phyloP scores from a whole-genome alignment of 164 flowering plant genomes.

The Chimonanthus praecox region DNA sequence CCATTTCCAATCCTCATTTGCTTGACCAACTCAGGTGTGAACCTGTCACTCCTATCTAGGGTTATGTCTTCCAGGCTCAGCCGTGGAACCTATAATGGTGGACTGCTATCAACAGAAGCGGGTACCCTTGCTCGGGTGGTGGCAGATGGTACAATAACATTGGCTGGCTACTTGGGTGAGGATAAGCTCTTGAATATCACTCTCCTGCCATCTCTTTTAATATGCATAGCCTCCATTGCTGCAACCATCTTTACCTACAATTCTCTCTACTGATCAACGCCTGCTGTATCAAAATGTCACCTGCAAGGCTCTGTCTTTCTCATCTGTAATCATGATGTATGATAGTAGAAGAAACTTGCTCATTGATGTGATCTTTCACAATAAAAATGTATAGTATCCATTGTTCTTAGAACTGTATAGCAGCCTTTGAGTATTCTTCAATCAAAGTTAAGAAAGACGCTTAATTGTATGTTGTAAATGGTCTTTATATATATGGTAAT shows the following conservation, averaged over 20 bases:
- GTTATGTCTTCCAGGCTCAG: conserved; percentile 91
- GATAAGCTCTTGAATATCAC: conserved; percentile 64
- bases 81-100: conserved; percentile 89
- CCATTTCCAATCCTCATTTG: background rate
- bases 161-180: conserved; percentile 70
- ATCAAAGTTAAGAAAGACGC: too few relatives aligned
- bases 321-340: too few relatives aligned
- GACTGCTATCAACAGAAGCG: conserved; percentile 89
- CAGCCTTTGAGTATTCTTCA: too few relatives aligned
- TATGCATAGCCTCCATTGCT: conserved; percentile 49
- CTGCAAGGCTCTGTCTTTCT: too few relatives aligned
- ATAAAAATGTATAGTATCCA: too few relatives aligned
- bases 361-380: too few relatives aligned
- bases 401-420: too few relatives aligned
- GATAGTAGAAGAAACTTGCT: too few relatives aligned
- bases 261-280: conserved; percentile 47
- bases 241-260: conserved; percentile 72
- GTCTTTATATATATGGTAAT: too few relatives aligned
- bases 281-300: background rate
- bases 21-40: conserved; percentile 48
- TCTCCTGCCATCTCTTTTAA: conserved; percentile 60
- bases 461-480: too few relatives aligned
- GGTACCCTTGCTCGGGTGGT: conserved; percentile 87
- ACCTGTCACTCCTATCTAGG: conserved; percentile 71
- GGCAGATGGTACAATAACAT: conserved; percentile 82